Conservation (phyloP, 2,329 filamentous ascomycete species). For the Talaromyces sp. region DNA sequence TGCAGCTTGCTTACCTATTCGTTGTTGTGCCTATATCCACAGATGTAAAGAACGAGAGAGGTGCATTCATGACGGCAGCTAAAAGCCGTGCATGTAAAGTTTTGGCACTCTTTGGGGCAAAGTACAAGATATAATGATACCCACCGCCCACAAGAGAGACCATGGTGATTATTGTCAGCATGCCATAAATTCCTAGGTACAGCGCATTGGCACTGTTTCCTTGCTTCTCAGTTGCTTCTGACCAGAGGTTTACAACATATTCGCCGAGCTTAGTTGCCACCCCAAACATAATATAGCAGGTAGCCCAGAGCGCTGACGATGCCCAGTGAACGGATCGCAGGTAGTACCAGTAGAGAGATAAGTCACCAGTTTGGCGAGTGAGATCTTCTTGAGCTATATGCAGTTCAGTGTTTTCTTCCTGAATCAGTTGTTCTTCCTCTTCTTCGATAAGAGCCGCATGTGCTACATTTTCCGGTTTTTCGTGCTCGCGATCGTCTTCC, state of each 20-base stretch:
- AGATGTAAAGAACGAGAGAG: conserved; percentile 43
- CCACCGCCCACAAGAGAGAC: background rate
- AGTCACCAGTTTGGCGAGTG: conserved; percentile 37
- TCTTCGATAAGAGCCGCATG: background rate
- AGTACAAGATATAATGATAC: conserved; percentile 11
- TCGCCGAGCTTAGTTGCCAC: conserved; percentile 3
- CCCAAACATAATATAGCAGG: background rate
- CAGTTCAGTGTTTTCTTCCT: conserved; percentile 1
- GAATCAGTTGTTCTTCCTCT: background rate
- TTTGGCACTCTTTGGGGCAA: conserved; percentile 9
- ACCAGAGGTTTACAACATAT: conserved; percentile 12
- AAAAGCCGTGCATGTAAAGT: conserved; percentile 12
- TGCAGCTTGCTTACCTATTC: conserved; percentile 34
- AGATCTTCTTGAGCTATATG: conserved; percentile 23
- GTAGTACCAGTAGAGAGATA: conserved; percentile 43
- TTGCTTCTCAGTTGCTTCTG: background rate
- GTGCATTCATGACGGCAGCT: conserved; percentile 28
- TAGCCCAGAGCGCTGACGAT: conserved; percentile 6
- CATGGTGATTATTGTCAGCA: conserved; percentile 20
- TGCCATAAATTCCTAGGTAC: conserved; percentile 39
- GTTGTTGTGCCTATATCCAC: conserved; percentile 41
- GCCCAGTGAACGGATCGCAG: conserved; percentile 37
- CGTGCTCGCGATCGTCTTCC: background rate
- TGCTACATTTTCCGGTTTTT: background rate
- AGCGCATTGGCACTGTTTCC: conserved; percentile 11